A percentile compares a stretch with the other conserved stretches of the same genome.
These are phyloP conservation scores for Chaetomiaceae sp. DNA, from an alignment of 2,329 filamentous ascomycete genomes.

Conservation along the genomic window DNA sequence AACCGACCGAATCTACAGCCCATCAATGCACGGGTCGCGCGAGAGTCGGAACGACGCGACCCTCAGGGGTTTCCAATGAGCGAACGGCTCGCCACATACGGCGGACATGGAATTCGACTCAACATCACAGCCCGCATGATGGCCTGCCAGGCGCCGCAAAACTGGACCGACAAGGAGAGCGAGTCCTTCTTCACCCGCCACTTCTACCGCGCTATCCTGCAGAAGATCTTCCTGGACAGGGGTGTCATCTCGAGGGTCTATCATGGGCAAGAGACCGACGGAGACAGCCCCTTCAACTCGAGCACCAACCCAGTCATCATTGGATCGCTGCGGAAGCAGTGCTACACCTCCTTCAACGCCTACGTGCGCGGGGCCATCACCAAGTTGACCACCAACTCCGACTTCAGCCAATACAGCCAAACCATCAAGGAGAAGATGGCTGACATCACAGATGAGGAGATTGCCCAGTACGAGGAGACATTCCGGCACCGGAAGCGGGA, in stretches of 20 bases:
- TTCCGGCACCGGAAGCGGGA: constrained; percentile 71
- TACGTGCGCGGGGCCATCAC: constrained; percentile 78
- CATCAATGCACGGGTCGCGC: constrained; percentile 62
- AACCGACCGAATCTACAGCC: constrained; percentile 66
- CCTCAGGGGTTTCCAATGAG: constrained; percentile 95
- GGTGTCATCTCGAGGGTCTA: constrained; percentile 65
- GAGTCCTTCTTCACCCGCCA: constrained; percentile 87
- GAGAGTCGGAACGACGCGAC: constrained; percentile 69
- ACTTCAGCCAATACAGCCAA: constrained; percentile 55
- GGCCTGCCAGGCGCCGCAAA: constrained; percentile 91
- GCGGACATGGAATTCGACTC: constrained; percentile 64
- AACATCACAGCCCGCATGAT: constrained; percentile 98
- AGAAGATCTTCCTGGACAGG: constrained; percentile 85
- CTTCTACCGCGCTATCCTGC: constrained; percentile 85
- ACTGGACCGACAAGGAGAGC: constrained; percentile 81
- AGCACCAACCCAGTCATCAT: constrained; percentile 80
- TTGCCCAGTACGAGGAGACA: constrained; percentile 62
- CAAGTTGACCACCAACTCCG: constrained; percentile 61
- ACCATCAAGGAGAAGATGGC: constrained; percentile 63
- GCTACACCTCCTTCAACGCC: constrained; percentile 67
- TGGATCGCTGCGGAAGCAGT: constrained; percentile 74
- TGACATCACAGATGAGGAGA: constrained; percentile 68
- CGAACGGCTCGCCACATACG: constrained; percentile 57
- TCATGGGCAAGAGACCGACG: constrained; percentile 33
- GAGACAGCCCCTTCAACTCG: constrained; percentile 22